Evolutionary conservation across 805 yeast genomes (phyloP), one percentile per base, ranked within the genome.

Genomic region (Blastobotrys mokoenaii): DNA sequence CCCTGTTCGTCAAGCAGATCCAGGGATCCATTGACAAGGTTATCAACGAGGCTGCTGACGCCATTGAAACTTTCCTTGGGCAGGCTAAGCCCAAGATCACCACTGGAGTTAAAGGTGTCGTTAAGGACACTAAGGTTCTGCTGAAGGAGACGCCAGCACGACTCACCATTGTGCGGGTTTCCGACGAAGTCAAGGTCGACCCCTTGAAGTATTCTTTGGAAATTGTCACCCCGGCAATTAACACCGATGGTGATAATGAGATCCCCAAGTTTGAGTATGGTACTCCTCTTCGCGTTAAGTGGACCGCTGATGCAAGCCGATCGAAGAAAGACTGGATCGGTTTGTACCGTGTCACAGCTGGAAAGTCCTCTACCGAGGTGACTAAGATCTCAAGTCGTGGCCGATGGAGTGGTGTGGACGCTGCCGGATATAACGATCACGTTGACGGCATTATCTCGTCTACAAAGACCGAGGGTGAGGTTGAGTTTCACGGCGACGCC

Each of bases 261-360:
- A 33, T 43, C 7, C 45, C 47, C 22, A 41, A 50, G 39, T 40
- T 47, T 33, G 52, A 49, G 14, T 46, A 43, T 29, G 88, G 87
- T 1, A 61, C 67, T 6, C 76, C 82, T 2, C 71, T 84, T 20
- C 59, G 58, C 16, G 72, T 82, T 3, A 56, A 62, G 16, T 84
- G 84, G 80, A 58, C 62, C 22, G 66, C 80, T 0, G 82, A 84
- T 1, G 65, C 63, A 2, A 48, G 56, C 18, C 78, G 74, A 50
- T 64, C 76, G 14, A 46, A 63, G 0, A 70, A 67, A 37, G 89
- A 83, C 58, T 84, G 95, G 95, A 72, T 84, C 51, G 94, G 93
- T 1, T 62, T 84, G 27, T 84, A 84, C 63, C 74, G 76, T 44
- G 72, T 82, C 8, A 65, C 75, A 20, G 82, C 75, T 49, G 77